A percentile compares a stretch with the other conserved stretches of the same genome.
Conservation (phyloP, 148 eudicot genomes). For the Rhododendron simsii region DNA sequence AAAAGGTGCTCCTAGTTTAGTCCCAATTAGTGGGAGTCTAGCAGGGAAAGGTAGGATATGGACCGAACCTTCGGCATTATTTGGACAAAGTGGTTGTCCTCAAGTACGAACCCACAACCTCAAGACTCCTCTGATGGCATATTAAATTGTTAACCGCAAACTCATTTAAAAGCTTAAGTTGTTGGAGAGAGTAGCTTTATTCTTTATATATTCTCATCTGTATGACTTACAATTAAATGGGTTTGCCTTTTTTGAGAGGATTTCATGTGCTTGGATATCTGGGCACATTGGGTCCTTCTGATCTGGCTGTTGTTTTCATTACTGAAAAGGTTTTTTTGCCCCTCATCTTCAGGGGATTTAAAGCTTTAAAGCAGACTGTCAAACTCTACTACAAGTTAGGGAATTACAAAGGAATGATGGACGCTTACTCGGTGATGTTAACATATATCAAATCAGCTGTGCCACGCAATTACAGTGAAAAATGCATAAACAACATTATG, state of each 20-base stretch:
- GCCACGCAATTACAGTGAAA: constrained; percentile 93
- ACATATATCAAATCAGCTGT: constrained; percentile 96
- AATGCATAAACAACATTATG: constrained; percentile 96
- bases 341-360: constrained; percentile 73
- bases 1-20: background rate
- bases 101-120: background rate
- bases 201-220: background rate
- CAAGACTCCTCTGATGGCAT: background rate
- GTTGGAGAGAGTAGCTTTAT: background rate
- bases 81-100: background rate
- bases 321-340: background rate
- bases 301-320: constrained; percentile 4
- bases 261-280: background rate
- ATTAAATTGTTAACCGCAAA: background rate
- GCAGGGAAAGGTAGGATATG: background rate
- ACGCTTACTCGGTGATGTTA: constrained; percentile 90
- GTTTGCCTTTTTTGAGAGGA: background rate
- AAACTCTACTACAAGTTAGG: constrained; percentile 90
- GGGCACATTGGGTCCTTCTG: background rate
- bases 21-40: background rate
- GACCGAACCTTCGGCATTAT: background rate
- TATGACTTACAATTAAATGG: background rate
- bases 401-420: constrained; percentile 94
- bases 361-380: constrained; percentile 94
- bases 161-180: background rate